Base-by-base conservation (phyloP, 352 stramenopile species). In the Globisporangium irregulare region DNA sequence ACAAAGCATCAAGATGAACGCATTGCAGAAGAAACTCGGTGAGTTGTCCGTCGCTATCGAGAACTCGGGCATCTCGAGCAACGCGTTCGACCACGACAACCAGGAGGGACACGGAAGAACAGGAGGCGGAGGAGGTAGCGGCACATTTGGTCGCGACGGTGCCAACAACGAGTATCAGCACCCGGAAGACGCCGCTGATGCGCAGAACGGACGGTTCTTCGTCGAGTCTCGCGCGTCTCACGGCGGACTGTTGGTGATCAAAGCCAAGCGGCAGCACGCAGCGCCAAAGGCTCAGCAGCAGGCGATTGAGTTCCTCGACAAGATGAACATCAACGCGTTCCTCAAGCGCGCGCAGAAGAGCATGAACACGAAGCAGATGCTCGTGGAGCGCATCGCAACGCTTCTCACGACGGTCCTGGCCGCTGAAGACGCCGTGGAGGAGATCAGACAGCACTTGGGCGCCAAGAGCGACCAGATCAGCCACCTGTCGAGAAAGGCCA, bases 341-440 rank as follows among this genome's bases (percentile, higher is more conserved):
- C 76, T 98, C 48, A 98, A 98, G 71, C 91, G 93, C 38, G 89
- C 92, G 10, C 91, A 98, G 62, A 98, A 98, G 72, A 94, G 83
- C 66, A 82, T 92, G 62, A 96, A 98, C 70, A 92, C 92, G 46
- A 98, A 98, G 61, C 94, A 98, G 59, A 67, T 98, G 27, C 77
- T 98, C 3, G 82, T 98, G 10, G 93, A 98, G 59, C 87, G 84
- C 29, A 90, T 98, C 41, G 87, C 93, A 20, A 69, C 94, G 46
- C 74, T 97, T 54, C 84, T 97, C 1, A 81, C 84, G 24, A 80
- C 83, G 2, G 73, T 97, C 32, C 73, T 95, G 24, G 73, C 72
- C 1, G 78, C 85, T 22, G 93, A 98, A 68, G 90, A 98, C 59
- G 72, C 79, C 0, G 79, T 79, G 9, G 73, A 73, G 0, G 81